phyloP scores from a whole-genome alignment of 225 moss, liverwort and hornwort species.

The Bryum argenteum region DNA sequence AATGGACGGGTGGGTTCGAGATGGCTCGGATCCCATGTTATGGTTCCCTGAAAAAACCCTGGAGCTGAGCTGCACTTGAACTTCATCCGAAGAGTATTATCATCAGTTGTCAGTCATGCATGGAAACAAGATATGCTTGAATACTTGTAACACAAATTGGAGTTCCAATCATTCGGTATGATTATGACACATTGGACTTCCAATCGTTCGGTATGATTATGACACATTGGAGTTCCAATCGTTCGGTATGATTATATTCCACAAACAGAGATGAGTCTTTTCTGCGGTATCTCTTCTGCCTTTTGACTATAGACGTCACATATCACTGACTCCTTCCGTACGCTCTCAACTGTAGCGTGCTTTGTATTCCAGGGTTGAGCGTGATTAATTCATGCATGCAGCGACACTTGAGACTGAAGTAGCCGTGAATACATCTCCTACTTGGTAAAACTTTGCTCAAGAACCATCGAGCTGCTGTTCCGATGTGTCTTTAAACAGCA shows the following conservation, averaged over 20 bases:
- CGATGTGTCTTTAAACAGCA: not conserved
- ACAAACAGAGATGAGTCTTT: too few relatives aligned
- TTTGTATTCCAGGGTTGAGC: too few relatives aligned
- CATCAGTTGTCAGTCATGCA: slow-evolving; percentile 5
- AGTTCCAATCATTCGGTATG: not conserved
- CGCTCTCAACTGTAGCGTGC: too few relatives aligned
- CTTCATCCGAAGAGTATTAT: not conserved
- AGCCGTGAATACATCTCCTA: slow-evolving; percentile 12
- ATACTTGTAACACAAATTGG: not conserved
- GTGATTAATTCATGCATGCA: not conserved
- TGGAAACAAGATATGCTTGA: slow-evolving; percentile 6
- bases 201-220: not conserved
- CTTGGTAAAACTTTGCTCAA: not conserved
- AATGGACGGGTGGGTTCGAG: too few relatives aligned
- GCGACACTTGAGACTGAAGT: not conserved
- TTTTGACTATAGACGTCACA: too few relatives aligned
- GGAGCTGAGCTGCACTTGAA: too few relatives aligned
- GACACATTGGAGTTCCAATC: not conserved
- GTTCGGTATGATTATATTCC: not conserved
- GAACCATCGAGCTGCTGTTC: not conserved
- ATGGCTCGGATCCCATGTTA: too few relatives aligned
- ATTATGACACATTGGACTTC: not conserved
- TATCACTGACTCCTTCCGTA: too few relatives aligned
- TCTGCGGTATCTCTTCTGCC: too few relatives aligned
- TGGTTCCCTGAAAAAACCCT: slow-evolving; percentile 1